Evolutionary conservation across 345 rosid species (phyloP), one percentile per base, ranked within the genome.

Genomic region (Murraya koenigii): DNA sequence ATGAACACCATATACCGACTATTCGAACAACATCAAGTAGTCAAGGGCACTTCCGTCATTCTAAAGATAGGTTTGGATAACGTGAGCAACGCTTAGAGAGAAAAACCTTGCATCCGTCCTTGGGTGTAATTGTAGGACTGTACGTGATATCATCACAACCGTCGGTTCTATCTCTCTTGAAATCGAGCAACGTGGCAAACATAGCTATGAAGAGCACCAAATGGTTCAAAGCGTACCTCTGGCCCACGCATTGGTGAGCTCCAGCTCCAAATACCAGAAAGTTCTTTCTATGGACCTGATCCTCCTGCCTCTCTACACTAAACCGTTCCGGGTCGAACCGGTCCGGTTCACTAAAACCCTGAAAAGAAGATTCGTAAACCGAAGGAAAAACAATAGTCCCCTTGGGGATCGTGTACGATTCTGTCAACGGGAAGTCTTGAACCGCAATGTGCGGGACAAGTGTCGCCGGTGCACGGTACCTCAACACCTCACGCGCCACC

Each of bases 221-320:
- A 39, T 93, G 95, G 77, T 92, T 93, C 61, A 90, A 8, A 0
- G 98, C 98, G 71, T 95, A 93, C 75, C 95, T 84, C 84, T 95
- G 97, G 5, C 98, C 98, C 77, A 93, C 92, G 17, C 98, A 95
- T 77, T 92, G 97, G 87, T 95, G 98, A 62, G 97, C 58, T 1
- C 98, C 98, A 2, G 94, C 89, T 8, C 98, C 98, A 6, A 95
- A 95, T 0, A 94, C 91, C 58, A 95, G 15, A 72, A 86, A 95
- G 74, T 93, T 88, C 56, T 82, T 80, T 73, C 86, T 93, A 83
- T 47, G 84, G 5, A 87, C 8, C 79, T 85, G 89, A 15, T 89
- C 95, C 84, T 92, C 97, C 10, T 72, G 82, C 23, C 97, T 80
- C n/a, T 75, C 82, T 41, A 84, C 93, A 15, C 80, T 83, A 86